Evolutionary conservation across 345 rosid species (phyloP).

Genomic region (Boechera retrofracta): DNA sequence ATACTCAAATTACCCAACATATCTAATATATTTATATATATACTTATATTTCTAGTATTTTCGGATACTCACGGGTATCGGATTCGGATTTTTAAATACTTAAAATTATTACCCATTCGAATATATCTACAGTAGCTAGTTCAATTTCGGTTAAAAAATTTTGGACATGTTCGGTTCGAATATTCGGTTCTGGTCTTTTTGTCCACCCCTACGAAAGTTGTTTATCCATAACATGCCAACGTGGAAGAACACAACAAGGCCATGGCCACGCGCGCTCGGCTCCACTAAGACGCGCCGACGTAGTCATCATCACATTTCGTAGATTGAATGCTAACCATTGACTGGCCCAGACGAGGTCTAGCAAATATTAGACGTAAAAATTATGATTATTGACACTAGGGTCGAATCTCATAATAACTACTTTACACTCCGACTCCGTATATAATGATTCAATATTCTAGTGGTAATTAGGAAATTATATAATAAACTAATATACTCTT

Average conservation of each 20-base stretch:
- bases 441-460: neutral
- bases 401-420: neutral
- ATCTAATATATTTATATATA: no score
- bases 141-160: no score
- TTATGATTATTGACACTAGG: slow-evolving; percentile 10
- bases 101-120: no score
- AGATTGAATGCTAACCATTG: neutral
- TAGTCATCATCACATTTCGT: slow-evolving; percentile 25
- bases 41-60: no score
- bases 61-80: no score
- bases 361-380: neutral
- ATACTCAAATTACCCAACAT: no score
- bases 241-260: slow-evolving; percentile 39
- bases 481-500: neutral
- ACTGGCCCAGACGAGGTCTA: slow-evolving; percentile 12
- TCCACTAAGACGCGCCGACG: slow-evolving; percentile 21
- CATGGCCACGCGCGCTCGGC: slow-evolving; percentile 39
- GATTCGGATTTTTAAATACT: no score
- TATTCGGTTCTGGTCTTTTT: no score
- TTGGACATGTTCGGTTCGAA: no score
- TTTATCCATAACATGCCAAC: slow-evolving; percentile 1
- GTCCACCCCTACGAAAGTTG: no score
- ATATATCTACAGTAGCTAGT: no score
- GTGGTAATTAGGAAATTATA: neutral
- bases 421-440: neutral